Evolutionary conservation across 768 basidiomycete genomes (phyloP), one percentile per base, ranked within the genome.

Genomic region (Lanmaoa pseudosensibilis): DNA sequence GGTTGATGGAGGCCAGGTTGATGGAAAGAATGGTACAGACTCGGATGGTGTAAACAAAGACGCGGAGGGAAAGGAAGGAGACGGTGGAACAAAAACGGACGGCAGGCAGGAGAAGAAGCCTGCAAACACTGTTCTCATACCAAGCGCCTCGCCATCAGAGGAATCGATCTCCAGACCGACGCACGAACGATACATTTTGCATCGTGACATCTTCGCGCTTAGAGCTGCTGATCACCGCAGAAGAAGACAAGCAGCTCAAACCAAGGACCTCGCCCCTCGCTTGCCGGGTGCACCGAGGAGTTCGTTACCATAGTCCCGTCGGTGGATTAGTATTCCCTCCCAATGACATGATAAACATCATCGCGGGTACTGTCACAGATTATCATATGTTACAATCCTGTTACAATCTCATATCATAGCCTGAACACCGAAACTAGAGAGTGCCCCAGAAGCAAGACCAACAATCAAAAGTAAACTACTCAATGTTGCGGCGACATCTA

Each of bases 401-500:
- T 21, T 19, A 50, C 47, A 38, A 33, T 75, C 65, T 71, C 88
- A 92, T 7, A 90, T 78, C 8, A 80, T 75, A 8, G 78, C 82
- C 61, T 85, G 78, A 11, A 95, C 90, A 3, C 78, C 89, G 70
- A 97, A 96, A 71, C 92, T 95, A 27, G 78, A 76, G 46, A 91
- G 67, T 66, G 92, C 92, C 3, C 94, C 94, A 1, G 83, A 47
- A 15, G 82, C 83, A 50, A 96, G 74, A 5, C 93, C 93, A 5
- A 83, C 86, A 2, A 90, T 86, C 4, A 93, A 69, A 59, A 82
- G 90, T 73, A 94, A 94, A 61, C 81, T 86, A 5, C 84, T 83
- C 13, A 96, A 78, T 0, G 89, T 90, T 5, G 92, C 93, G 5
- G 92, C 92, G 12, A 89, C 78, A 65, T 95, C 93, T 23, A 94